phyloP scores from a whole-genome alignment of 805 yeast genomes.

The Candida hispaniensis region DNA sequence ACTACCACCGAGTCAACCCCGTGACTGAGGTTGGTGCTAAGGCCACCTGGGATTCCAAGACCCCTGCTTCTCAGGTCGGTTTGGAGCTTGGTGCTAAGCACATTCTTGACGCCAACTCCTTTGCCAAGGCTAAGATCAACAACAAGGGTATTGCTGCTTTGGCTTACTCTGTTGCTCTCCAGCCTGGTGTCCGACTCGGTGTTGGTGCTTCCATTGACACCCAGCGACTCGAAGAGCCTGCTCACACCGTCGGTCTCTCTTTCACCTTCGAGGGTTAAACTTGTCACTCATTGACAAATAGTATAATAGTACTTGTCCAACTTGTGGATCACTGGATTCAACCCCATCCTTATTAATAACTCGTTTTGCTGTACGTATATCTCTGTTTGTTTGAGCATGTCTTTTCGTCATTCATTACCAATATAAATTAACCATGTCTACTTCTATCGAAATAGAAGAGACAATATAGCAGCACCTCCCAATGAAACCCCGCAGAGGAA shows the following conservation, averaged over 20 bases:
- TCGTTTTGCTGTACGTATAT: too few relatives aligned
- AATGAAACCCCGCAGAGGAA: too few relatives aligned
- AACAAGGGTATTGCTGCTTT: slow-evolving; percentile 91
- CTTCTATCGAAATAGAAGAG: too few relatives aligned
- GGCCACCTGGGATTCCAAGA: slow-evolving; percentile 85
- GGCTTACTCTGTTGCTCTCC: slow-evolving; percentile 86
- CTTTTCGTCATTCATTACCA: too few relatives aligned
- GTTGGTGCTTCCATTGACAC: slow-evolving; percentile 96
- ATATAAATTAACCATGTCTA: too few relatives aligned
- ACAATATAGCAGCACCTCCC: too few relatives aligned
- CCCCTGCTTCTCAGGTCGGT: slow-evolving; percentile 65
- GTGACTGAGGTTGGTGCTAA: slow-evolving; percentile 94
- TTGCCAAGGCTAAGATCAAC: slow-evolving; percentile 93
- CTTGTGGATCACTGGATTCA: too few relatives aligned
- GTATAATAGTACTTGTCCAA: too few relatives aligned
- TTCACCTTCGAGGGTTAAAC: slow-evolving; percentile 80
- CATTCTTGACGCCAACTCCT: slow-evolving; percentile 74
- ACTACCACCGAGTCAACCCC: slow-evolving; percentile 91
- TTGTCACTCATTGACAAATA: too few relatives aligned
- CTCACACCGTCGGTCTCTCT: slow-evolving; percentile 95
- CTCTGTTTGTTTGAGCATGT: too few relatives aligned
- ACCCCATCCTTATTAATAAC: too few relatives aligned
- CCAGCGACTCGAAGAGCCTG: slow-evolving; percentile 87
- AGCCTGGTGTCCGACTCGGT: slow-evolving; percentile 95
- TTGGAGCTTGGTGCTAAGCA: slow-evolving; percentile 96